Base-by-base conservation (phyloP, 148 eudicot genomes). In the Talinum fruticosum region DNA sequence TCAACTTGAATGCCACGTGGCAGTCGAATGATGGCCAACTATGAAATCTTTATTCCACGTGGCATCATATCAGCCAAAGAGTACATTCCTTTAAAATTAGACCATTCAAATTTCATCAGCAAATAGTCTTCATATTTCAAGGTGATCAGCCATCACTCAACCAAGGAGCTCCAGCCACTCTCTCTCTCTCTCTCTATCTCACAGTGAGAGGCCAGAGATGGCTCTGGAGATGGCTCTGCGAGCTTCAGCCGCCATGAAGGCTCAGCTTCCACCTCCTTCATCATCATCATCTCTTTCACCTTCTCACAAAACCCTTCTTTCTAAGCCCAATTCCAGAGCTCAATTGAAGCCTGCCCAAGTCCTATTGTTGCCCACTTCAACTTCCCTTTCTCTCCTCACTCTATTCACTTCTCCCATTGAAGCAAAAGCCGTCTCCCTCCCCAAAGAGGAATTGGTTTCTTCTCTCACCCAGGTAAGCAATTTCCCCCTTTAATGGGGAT, bases 391-490 rank as follows among this genome's bases (percentile, higher is more conserved):
- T 73, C 87, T 92, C 7, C 71, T 89, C 54, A 78, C 90, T 71
- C 88, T 92, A 34, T 87, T 92, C 62, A 78, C 86, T 2, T 51
- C 83, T 75, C 90, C 94, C 4, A 30, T 69, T 76, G 91, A 88
- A 33, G 91, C 92, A 23, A 88, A 80, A 70, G 94, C 99, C 73
- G 53, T 89, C 45, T 74, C 66, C 73, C 81, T 95, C 23, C 82
- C 96, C 76, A 96, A 96, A 72, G 99, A 96, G 10, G 85, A 96
- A 69, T 83, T 96, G 35, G 88, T 96, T 71, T 89, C 99, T 38
- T 91, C 99, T 53, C 91, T 96, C 67, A 88, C 91, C 76, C 96
- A 96, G 83, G 99, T 95, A 74, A 75, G 54, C 10, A 36, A 5
- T 57, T 23, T 0, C 54, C 18, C 45, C 72, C 12, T 36, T 21